Percentiles rank a stretch among this genome's conserved stretches.
These are phyloP conservation scores for Lantana camara DNA, from an alignment of 257 asterid species.

Conservation along the genomic window DNA sequence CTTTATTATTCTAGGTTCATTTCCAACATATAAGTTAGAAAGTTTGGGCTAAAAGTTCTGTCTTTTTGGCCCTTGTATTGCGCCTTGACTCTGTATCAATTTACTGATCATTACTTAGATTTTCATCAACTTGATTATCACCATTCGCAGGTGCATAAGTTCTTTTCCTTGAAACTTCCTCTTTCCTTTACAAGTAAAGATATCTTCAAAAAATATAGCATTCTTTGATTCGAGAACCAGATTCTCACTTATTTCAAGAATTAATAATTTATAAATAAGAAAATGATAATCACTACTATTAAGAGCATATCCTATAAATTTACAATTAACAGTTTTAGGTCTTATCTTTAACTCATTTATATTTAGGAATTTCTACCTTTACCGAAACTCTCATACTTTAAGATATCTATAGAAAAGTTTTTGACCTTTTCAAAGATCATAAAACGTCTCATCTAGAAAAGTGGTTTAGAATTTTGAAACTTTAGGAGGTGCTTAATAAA, in stretches of 20 bases:
- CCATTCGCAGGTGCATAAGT: too few species aligned
- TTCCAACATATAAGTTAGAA: too few species aligned
- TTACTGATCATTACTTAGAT: too few species aligned
- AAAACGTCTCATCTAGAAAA: too few species aligned
- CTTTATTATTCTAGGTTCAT: too few species aligned
- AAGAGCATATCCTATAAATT: not conserved
- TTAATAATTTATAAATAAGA: not conserved
- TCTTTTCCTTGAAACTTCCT: not conserved
- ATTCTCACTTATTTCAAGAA: not conserved
- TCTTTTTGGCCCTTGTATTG: too few species aligned
- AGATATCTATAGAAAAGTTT: not conserved
- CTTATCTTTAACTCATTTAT: not conserved
- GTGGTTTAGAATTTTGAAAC: too few species aligned
- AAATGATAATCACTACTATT: not conserved
- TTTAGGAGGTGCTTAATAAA: too few species aligned
- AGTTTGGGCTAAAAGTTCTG: too few species aligned
- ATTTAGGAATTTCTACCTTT: not conserved
- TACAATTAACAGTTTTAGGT: not conserved
- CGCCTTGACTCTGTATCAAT: too few species aligned
- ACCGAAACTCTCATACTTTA: not conserved
- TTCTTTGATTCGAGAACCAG: not conserved
- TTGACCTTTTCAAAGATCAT: too few species aligned
- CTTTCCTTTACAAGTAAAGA: not conserved
- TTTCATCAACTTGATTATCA: too few species aligned
- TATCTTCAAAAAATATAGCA: not conserved